Conservation (phyloP, 345 rosid species). For the Syzygium jambos region DNA sequence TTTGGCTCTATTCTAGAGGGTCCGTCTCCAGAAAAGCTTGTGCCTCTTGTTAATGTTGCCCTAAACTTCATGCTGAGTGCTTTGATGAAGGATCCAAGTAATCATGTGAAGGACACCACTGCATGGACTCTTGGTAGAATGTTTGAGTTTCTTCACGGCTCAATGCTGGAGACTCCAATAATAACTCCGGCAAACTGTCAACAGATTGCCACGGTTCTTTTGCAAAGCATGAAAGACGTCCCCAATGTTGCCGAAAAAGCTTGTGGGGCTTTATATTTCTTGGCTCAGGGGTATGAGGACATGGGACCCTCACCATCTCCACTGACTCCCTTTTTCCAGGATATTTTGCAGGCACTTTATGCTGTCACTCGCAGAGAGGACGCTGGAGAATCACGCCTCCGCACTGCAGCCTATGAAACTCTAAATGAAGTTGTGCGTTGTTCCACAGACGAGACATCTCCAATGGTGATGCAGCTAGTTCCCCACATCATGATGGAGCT, state of each 20-base stretch:
- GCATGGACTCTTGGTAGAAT: slow-evolving; percentile 46
- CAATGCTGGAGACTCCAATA: slow-evolving; percentile 27
- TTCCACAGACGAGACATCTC: slow-evolving; percentile 30
- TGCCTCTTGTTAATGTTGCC: slow-evolving; percentile 31
- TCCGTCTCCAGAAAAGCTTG: slow-evolving; percentile 35
- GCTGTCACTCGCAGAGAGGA: slow-evolving; percentile 37
- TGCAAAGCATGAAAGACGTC: slow-evolving; percentile 41
- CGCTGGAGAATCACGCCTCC: slow-evolving; percentile 36
- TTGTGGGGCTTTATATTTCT: slow-evolving; percentile 43
- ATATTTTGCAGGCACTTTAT: slow-evolving; percentile 32
- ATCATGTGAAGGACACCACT: slow-evolving; percentile 44
- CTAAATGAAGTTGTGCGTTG: slow-evolving; percentile 37
- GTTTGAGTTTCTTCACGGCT: slow-evolving; percentile 42
- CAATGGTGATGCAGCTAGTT: slow-evolving; percentile 27
- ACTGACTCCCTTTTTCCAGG: slow-evolving; percentile 36
- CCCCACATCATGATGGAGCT: slow-evolving; percentile 33
- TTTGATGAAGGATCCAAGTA: slow-evolving; percentile 30
- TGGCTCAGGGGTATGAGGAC: slow-evolving; percentile 41
- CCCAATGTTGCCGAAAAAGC: slow-evolving; percentile 47
- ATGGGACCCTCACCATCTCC: slow-evolving; percentile 25
- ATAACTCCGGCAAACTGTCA: slow-evolving; percentile 40
- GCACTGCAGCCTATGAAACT: slow-evolving; percentile 43
- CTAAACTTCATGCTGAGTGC: slow-evolving; percentile 42
- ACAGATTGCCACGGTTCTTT: slow-evolving; percentile 31
- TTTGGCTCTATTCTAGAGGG: slow-evolving; percentile 45